phyloP scores from a whole-genome alignment of 495 filamentous ascomycete species.

The Aspergillus steynii region DNA sequence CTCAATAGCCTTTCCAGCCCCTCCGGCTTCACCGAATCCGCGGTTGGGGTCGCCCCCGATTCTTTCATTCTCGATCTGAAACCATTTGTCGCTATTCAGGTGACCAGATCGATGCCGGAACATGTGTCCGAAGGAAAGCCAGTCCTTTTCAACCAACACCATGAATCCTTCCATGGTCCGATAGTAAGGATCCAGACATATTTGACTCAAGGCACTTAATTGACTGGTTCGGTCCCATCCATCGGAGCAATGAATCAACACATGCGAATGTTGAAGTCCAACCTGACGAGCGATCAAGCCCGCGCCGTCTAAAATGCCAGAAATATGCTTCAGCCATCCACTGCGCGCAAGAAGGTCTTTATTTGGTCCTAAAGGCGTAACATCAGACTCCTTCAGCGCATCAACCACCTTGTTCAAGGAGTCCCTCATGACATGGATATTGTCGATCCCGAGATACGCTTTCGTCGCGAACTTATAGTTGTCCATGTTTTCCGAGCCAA shows the following conservation, averaged over 20 bases:
- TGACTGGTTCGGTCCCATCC: slow-evolving; percentile 98
- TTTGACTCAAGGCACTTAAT: slow-evolving; percentile 87
- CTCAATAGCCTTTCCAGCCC: slow-evolving; percentile 76
- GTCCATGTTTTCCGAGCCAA: slow-evolving; percentile 97
- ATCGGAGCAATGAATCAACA: slow-evolving; percentile 96
- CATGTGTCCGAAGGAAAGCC: slow-evolving; percentile 97
- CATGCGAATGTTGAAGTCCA: slow-evolving; percentile 88
- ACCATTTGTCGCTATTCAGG: slow-evolving; percentile 92
- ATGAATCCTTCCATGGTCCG: slow-evolving; percentile 96
- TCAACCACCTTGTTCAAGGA: slow-evolving; percentile 88
- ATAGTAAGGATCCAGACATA: slow-evolving; percentile 95
- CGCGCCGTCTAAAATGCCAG: slow-evolving; percentile 79
- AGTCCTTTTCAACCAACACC: slow-evolving; percentile 94
- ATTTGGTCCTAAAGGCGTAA: slow-evolving; percentile 81
- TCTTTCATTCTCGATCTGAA: slow-evolving; percentile 73
- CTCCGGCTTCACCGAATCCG: slow-evolving; percentile 50
- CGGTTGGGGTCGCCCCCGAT: slow-evolving; percentile 48
- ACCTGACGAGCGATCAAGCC: slow-evolving; percentile 84
- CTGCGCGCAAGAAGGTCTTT: slow-evolving; percentile 79
- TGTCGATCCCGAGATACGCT: slow-evolving; percentile 95
- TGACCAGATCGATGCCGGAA: slow-evolving; percentile 87
- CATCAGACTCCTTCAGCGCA: slow-evolving; percentile 87
- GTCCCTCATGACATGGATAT: slow-evolving; percentile 97
- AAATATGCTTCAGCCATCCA: slow-evolving; percentile 90
- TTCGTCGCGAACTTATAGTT: slow-evolving; percentile 93